phyloP scores from a whole-genome alignment of 371 early-diverging fungal genomes.

The Catenaria anguillulae region DNA sequence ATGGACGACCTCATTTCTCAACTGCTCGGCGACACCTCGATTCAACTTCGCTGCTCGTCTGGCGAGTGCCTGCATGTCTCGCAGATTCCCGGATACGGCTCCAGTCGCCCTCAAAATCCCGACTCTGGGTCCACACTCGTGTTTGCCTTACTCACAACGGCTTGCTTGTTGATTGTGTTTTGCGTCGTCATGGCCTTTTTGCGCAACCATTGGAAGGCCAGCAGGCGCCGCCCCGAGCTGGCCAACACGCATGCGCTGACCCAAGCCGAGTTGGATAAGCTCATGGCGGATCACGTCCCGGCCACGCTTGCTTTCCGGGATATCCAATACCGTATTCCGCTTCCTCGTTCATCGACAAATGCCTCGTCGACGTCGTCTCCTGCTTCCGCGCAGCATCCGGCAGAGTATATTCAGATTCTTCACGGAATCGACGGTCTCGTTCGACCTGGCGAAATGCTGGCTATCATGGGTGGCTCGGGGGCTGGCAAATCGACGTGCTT shows the following conservation, averaged over 20 bases:
- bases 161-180: constrained; percentile 35
- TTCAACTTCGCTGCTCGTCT: constrained; percentile 48
- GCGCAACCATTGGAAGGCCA: neutral
- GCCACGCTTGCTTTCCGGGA: constrained; percentile 49
- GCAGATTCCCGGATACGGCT: constrained; percentile 62
- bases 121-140: constrained; percentile 43
- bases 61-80: constrained; percentile 80
- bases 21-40: constrained; percentile 57
- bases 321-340: constrained; percentile 37
- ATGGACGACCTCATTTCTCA: constrained; percentile 54
- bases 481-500: constrained; percentile 67
- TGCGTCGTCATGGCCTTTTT: neutral
- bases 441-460: constrained; percentile 65
- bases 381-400: neutral
- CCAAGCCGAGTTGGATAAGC: constrained; percentile 21
- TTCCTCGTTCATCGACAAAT: neutral
- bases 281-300: constrained; percentile 56
- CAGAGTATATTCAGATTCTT: constrained; percentile 40
- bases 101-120: constrained; percentile 33
- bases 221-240: neutral
- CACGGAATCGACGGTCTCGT: constrained; percentile 51
- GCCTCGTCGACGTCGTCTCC: too few species aligned
- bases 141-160: constrained; percentile 38
- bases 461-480: constrained; percentile 51
- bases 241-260: neutral